Conservation (phyloP, 176 grass and related monocot genomes). For the Aegilops sharonensis region DNA sequence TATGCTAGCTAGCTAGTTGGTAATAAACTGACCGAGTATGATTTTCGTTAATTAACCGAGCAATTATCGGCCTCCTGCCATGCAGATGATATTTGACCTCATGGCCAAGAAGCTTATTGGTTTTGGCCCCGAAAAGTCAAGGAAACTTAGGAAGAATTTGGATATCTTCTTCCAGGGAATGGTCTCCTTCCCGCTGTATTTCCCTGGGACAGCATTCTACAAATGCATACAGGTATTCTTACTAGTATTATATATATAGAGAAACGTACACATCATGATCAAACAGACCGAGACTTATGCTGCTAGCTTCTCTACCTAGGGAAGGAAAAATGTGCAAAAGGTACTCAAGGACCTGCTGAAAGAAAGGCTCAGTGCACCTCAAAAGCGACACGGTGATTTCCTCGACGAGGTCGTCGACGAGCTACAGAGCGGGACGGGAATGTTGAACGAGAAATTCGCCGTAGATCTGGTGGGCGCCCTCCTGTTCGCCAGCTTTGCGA, state of each 20-base stretch:
- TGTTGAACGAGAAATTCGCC: not conserved
- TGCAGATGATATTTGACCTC: not conserved
- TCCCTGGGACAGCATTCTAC: not conserved
- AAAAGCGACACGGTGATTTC: not conserved
- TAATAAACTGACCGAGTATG: no score
- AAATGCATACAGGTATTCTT: not conserved
- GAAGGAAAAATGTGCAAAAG: conserved; percentile 1
- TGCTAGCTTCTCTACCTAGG: not conserved
- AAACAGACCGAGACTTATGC: not conserved
- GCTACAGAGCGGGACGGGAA: not conserved
- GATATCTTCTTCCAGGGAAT: not conserved
- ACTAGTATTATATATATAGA: no score
- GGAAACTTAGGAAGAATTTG: not conserved
- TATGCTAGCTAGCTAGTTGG: no score
- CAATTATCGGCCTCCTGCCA: not conserved
- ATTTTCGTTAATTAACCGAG: no score
- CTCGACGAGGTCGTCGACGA: not conserved
- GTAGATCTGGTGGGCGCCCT: not conserved
- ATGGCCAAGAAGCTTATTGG: not conserved
- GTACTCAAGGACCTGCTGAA: not conserved
- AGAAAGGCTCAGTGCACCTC: not conserved
- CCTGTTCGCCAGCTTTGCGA: not conserved
- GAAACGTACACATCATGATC: not conserved
- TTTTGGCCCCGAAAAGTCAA: not conserved
- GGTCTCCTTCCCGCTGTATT: not conserved